Percentiles rank a stretch among this genome's conserved stretches.
Evolutionary conservation across 192 early-diverging fungal species (phyloP).

Genomic region (Linnemannia exigua): DNA sequence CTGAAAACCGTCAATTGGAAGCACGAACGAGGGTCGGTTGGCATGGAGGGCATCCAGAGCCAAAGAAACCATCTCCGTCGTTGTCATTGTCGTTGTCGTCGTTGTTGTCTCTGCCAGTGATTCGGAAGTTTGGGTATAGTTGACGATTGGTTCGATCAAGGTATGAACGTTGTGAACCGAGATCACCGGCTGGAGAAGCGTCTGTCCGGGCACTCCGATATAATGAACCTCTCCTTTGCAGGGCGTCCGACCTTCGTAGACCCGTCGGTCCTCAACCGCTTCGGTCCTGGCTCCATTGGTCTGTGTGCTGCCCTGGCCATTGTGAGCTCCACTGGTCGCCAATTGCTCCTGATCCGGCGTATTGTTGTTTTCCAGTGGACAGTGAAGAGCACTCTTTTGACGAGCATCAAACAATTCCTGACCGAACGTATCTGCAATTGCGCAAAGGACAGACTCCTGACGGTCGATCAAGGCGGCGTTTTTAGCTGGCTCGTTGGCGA

Average conservation of each 20-base stretch:
- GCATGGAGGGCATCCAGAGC: conserved; percentile 33
- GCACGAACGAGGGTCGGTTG: conserved; percentile 43
- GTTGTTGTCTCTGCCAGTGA: background rate
- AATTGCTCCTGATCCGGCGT: background rate
- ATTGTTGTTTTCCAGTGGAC: conserved; percentile 1
- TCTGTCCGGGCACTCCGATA: conserved; percentile 17
- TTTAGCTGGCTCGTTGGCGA: background rate
- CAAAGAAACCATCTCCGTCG: background rate
- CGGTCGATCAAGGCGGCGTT: background rate
- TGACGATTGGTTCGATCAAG: conserved; percentile 25
- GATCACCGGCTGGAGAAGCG: conserved; percentile 29
- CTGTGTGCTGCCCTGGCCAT: background rate
- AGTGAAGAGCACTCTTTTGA: conserved; percentile 4
- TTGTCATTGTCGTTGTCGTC: background rate
- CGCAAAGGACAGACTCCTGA: conserved; percentile 36
- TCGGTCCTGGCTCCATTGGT: background rate
- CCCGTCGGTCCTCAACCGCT: background rate
- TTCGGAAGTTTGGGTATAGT: conserved; percentile 22
- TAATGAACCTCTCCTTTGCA: conserved; percentile 50
- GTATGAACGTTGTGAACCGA: conserved; percentile 55
- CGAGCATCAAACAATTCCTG: conserved; percentile 32
- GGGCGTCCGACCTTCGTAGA: conserved; percentile 31
- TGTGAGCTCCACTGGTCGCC: background rate
- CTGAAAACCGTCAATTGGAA: conserved; percentile 47
- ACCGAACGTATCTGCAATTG: conserved; percentile 47